Evolutionary conservation across 2,329 filamentous ascomycete genomes (phyloP).

Genomic region (Truncatella angustata): DNA sequence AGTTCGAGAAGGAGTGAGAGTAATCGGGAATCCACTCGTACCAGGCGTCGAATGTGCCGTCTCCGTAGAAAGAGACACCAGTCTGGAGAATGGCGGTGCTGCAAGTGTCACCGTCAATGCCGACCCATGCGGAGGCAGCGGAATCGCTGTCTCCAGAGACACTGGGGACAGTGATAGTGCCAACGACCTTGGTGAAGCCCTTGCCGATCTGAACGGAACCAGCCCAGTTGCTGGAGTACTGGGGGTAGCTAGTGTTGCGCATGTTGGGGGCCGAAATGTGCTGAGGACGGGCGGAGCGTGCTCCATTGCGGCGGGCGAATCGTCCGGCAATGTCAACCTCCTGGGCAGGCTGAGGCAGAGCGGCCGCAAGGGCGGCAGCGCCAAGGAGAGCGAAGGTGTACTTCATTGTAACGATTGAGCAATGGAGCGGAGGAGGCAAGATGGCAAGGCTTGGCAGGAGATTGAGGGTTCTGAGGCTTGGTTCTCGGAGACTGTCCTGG

Average conservation of each 20-base stretch:
- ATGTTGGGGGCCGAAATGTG: conserved; percentile 17
- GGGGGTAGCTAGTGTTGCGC: conserved; percentile 19
- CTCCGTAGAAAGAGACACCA: conserved; percentile 51
- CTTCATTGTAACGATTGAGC: no score
- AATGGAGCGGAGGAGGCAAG: no score
- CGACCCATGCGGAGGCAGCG: conserved; percentile 44
- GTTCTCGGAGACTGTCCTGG: no score
- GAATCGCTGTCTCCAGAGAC: conserved; percentile 29
- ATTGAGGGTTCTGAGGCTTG: no score
- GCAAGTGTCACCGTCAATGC: conserved; percentile 61
- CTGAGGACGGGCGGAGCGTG: conserved; percentile 21
- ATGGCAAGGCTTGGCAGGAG: no score
- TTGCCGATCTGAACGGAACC: conserved; percentile 53
- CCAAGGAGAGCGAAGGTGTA: no score
- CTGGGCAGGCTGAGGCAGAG: no score
- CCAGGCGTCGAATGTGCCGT: conserved; percentile 50
- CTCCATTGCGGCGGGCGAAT: conserved; percentile 35
- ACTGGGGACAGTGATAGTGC: conserved; percentile 51
- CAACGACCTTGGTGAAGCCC: conserved; percentile 51
- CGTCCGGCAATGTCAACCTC: no score
- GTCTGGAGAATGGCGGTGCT: conserved; percentile 53
- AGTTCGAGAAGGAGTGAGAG: conserved; percentile 48
- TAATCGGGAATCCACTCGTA: conserved; percentile 58
- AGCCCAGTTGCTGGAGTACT: conserved; percentile 58
- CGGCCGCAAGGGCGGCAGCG: no score